Evolutionary conservation across 495 filamentous ascomycete genomes (phyloP), one percentile per base, ranked within the genome.

Genomic region (Apiosordaria backusii): DNA sequence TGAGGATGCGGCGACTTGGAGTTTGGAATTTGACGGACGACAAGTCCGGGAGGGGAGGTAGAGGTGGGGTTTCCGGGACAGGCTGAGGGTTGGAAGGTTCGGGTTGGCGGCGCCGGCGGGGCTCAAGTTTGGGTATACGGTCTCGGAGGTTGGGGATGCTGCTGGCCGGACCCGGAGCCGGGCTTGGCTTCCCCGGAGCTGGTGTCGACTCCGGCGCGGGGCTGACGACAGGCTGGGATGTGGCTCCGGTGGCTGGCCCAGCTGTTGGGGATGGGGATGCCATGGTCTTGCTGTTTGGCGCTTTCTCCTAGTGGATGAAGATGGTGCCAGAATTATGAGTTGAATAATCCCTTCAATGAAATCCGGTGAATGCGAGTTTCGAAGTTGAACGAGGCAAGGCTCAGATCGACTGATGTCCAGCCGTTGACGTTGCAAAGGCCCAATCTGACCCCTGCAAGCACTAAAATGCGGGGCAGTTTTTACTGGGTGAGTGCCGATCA

Each of bases 1-100:
- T 92, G 24, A 98, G 79, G 62, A 99, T 97, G 7, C 92, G 86
- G 59, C 93, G 84, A 18, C 76, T 81, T 26, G 95, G 95, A 9
- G 79, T 77, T 23, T 78, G 72, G 80, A 92, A 97, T 23, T 73
- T 76, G 61, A 90, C 76, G 61, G 80, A 81, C 27, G 86, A 84
- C 40, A 85, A 78, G 65, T 90, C 83, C 54, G 89, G 90, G 22
- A 89, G 89, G 22, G 88, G 78, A 27, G 92, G 86, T 4, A 96
- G 83, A 68, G 80, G 75, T 26, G 91, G 91, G 25, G 92, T 93
- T 70, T 82, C 82, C 62, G 92, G 92, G 22, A 86, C 77, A 50
- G 89, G 86, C n/a, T 85, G 81, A 70, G 84, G 83, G 66, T 88
- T 85, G 52, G 80, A 72, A 26, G 81, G 74, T 40, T 82, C 77